Percentiles rank a stretch among this genome's conserved stretches.
These are phyloP conservation scores for Cercospora nicotianae DNA, from an alignment of 2,329 filamentous ascomycete genomes.

Conservation along the genomic window DNA sequence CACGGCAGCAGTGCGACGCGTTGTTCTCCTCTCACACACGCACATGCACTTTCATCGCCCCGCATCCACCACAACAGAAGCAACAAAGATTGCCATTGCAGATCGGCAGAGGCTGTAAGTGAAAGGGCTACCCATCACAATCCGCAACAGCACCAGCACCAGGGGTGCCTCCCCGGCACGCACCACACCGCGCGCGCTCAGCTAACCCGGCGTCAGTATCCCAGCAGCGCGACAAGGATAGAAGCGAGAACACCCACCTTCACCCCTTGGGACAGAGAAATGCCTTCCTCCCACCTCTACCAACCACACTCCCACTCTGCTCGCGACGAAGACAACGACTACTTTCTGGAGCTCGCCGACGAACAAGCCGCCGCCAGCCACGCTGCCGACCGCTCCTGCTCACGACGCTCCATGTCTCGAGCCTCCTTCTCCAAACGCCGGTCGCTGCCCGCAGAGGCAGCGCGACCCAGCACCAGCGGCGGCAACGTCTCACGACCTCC, in stretches of 20 bases:
- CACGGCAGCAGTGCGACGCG: background rate
- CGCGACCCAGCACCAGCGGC: conserved; percentile 5
- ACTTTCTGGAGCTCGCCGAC: conserved; percentile 36
- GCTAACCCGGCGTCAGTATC: no score
- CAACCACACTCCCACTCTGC: conserved; percentile 1
- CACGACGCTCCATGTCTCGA: conserved; percentile 14
- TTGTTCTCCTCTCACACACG: background rate
- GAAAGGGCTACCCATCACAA: background rate
- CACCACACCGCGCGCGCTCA: background rate
- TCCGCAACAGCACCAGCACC: conserved; percentile 2
- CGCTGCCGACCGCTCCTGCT: background rate
- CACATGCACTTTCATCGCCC: background rate
- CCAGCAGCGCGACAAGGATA: background rate
- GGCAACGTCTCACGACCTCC: conserved; percentile 19
- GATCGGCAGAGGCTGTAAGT: background rate
- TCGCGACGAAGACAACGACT: conserved; percentile 21
- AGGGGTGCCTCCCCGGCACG: background rate
- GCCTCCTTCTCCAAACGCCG: conserved; percentile 20
- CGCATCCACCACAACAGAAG: background rate
- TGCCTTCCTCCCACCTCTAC: background rate
- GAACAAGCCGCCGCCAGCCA: conserved; percentile 48
- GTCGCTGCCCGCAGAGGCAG: conserved; percentile 14
- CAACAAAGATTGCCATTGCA: background rate
- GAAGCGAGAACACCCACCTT: background rate
- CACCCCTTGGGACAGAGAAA: background rate